Percentiles rank a stretch among this genome's conserved stretches.
Evolutionary conservation across 164 flowering plant genomes (phyloP).

Genomic region (Stephania yunnanensis): DNA sequence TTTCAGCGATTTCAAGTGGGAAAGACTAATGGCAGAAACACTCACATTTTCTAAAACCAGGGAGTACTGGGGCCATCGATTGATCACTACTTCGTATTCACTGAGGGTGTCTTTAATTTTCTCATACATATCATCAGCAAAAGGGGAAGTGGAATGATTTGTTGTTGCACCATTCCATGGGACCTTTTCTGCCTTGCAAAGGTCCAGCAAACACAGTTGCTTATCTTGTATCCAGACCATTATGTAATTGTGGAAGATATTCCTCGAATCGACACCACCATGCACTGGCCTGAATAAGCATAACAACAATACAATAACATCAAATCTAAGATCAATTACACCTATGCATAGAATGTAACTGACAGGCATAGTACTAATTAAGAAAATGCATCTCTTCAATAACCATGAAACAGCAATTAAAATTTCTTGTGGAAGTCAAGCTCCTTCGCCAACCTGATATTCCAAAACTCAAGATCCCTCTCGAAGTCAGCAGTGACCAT

Average conservation of each 20-base stretch:
- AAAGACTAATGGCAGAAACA: constrained; percentile 2
- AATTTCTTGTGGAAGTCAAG: neutral
- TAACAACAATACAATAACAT: constrained; percentile 1
- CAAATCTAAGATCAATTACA: neutral
- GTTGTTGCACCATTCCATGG: constrained; percentile 72
- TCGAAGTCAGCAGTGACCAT: constrained; percentile 78
- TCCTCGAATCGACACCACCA: constrained; percentile 73
- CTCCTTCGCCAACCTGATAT: constrained; percentile 53
- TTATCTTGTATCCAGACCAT: constrained; percentile 84
- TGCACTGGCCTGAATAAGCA: constrained; percentile 42
- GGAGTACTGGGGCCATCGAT: constrained; percentile 85
- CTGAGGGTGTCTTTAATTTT: constrained; percentile 45
- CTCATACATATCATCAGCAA: constrained; percentile 86
- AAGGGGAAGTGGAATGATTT: constrained; percentile 77
- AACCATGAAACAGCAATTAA: neutral
- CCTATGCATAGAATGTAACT: neutral
- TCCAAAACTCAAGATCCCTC: constrained; percentile 67
- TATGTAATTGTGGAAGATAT: constrained; percentile 67
- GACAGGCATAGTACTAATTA: neutral
- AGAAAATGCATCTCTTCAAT: neutral
- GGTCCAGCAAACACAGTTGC: constrained; percentile 68
- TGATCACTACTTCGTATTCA: constrained; percentile 79
- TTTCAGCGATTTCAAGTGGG: neutral
- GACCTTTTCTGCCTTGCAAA: constrained; percentile 90
- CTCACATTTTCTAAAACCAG: constrained; percentile 74